phyloP scores from a whole-genome alignment of 225 moss, liverwort and hornwort genomes.

The Pseudoscleropodium purum region DNA sequence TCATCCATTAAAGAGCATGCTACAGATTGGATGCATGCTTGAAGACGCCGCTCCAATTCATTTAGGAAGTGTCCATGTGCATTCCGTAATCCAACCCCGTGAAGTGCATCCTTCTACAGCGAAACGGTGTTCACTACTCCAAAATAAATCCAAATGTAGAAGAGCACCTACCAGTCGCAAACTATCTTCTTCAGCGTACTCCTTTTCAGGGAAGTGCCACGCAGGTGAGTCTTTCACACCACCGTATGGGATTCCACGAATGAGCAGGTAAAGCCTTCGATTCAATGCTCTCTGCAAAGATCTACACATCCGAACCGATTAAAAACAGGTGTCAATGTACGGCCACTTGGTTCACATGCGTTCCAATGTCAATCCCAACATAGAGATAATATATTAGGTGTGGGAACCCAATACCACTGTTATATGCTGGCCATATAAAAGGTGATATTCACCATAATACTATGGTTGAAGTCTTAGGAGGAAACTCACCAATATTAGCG shows the following conservation, averaged over 20 bases:
- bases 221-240: conserved; percentile 44
- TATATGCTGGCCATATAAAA: not conserved
- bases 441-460: not conserved
- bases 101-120: not conserved
- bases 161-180: conserved; percentile 45
- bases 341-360: not conserved
- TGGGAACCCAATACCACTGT: not conserved
- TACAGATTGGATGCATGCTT: not conserved
- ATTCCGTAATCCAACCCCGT: not conserved
- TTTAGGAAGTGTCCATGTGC: not conserved
- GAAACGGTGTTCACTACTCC: not conserved
- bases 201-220: conserved; percentile 93
- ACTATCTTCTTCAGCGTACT: conserved; percentile 66
- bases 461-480: not conserved
- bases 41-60: not conserved
- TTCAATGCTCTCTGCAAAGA: conserved; percentile 73
- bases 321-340: not conserved
- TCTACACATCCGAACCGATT: conserved; percentile 30
- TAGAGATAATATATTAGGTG: not conserved
- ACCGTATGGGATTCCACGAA: conserved; percentile 63
- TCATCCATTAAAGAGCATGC: not conserved
- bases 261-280: conserved; percentile 72
- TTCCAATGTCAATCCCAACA: not conserved
- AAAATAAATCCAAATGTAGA: not conserved
- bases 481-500: not conserved